These are phyloP conservation scores for Diospyros kaki DNA, from an alignment of 148 eudicot species.

Conservation along the genomic window DNA sequence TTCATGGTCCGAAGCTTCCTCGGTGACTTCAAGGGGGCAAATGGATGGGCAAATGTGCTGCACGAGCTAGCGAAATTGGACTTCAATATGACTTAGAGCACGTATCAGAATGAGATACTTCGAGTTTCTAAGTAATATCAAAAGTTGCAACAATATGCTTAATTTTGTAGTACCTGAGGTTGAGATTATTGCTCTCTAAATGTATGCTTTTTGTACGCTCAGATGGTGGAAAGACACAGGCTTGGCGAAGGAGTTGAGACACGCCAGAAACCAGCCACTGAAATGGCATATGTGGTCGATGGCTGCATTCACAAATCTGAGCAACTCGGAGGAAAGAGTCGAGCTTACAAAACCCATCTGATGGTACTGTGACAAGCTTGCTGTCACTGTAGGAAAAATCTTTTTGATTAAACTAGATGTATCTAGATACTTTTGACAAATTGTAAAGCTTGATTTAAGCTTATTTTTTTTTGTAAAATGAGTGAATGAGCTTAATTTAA, in stretches of 20 bases:
- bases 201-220: background rate
- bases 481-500: too few species aligned
- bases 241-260: constrained; percentile 38
- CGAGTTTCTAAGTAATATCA: constrained; percentile 42
- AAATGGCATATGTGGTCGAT: constrained; percentile 81
- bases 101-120: constrained; percentile 30
- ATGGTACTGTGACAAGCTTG: too few species aligned
- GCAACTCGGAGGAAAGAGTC: constrained; percentile 34
- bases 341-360: constrained; percentile 53
- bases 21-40: constrained; percentile 1
- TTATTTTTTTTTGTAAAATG: too few species aligned
- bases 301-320: constrained; percentile 36
- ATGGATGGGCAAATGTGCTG: constrained; percentile 25
- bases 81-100: constrained; percentile 13
- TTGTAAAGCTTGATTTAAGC: too few species aligned
- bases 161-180: background rate
- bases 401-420: too few species aligned
- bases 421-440: too few species aligned
- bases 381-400: too few species aligned
- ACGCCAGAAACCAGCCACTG: constrained; percentile 46
- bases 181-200: too few species aligned
- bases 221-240: constrained; percentile 65
- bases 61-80: constrained; percentile 36
- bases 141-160: too few species aligned
- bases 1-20: constrained; percentile 20